A percentile compares a stretch with the other conserved stretches of the same genome.
These are phyloP conservation scores for Bipolaris gigantea DNA, from an alignment of 2,329 filamentous ascomycete species.

Conservation along the genomic window DNA sequence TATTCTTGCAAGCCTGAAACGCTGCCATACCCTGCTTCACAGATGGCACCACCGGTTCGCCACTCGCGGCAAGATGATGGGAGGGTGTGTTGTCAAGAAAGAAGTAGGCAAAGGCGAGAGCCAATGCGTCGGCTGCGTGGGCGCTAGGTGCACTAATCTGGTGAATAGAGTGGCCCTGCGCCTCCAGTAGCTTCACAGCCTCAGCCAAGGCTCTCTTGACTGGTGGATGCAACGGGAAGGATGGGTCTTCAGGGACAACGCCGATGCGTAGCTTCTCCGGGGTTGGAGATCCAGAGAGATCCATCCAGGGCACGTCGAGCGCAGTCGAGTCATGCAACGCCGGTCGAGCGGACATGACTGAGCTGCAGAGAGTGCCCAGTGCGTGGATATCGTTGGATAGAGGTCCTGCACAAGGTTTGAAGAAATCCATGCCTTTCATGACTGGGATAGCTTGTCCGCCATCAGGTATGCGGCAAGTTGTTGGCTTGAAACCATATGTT, in stretches of 20 bases:
- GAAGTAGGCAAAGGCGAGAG: slow-evolving; percentile 3
- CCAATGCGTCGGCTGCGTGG: slow-evolving; percentile 1
- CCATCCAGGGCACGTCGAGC: slow-evolving; percentile 8
- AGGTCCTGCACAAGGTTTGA: slow-evolving; percentile 3
- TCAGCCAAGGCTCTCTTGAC: slow-evolving; percentile 6
- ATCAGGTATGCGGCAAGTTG: slow-evolving; percentile 54
- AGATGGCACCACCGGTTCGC: slow-evolving; percentile 2
- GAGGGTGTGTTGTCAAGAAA: background rate
- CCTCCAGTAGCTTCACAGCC: background rate
- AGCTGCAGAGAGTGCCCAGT: background rate
- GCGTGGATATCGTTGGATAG: slow-evolving; percentile 7
- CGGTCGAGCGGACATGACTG: slow-evolving; percentile 3
- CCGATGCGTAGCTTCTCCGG: slow-evolving; percentile 5
- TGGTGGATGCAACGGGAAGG: slow-evolving; percentile 7
- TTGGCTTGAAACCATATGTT: slow-evolving; percentile 55
- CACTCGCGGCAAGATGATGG: background rate
- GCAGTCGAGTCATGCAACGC: slow-evolving; percentile 3
- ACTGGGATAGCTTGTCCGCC: slow-evolving; percentile 10
- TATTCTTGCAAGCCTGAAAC: background rate
- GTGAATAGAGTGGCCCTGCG: slow-evolving; percentile 5
- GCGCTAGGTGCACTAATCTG: background rate
- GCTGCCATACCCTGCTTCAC: background rate
- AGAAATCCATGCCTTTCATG: background rate
- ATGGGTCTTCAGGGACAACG: slow-evolving; percentile 7
- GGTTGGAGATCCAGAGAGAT: background rate